Conservation (phyloP, 176 grass and related monocot species). For the Aegilops bicornis region DNA sequence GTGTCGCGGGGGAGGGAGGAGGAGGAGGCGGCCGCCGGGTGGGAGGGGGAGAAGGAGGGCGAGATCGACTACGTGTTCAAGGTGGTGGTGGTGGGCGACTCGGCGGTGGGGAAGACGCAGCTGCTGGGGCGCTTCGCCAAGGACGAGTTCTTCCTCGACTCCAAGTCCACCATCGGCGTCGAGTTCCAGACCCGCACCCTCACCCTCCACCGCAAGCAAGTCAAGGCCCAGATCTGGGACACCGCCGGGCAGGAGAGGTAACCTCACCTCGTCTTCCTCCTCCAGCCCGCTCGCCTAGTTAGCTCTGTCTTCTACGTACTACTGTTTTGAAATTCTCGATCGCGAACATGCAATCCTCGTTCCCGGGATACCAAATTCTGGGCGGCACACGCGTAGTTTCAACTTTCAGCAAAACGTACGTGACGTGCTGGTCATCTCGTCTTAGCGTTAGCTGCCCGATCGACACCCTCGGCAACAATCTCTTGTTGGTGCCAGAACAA, state of each 20-base stretch:
- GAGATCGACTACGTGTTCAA: constrained; percentile 75
- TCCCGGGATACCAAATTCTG: no score
- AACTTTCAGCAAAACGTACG: no score
- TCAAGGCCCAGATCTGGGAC: constrained; percentile 99
- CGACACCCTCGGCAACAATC: no score
- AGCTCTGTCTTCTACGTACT: no score
- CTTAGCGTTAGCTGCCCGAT: neutral
- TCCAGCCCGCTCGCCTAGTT: neutral
- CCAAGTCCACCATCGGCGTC: constrained; percentile 95
- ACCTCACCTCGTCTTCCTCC: neutral
- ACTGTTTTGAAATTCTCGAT: no score
- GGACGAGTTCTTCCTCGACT: constrained; percentile 88
- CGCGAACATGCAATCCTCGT: no score
- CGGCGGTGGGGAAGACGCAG: constrained; percentile 68
- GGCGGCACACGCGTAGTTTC: no score
- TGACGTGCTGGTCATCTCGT: neutral
- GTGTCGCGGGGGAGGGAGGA: neutral
- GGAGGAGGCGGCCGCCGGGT: constrained; percentile 27
- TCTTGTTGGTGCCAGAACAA: no score
- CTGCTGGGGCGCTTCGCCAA: constrained; percentile 50
- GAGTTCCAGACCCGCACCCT: constrained; percentile 69
- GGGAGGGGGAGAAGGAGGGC: constrained; percentile 57
- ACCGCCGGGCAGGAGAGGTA: constrained; percentile 92
- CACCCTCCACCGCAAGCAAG: constrained; percentile 51
- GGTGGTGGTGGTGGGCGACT: constrained; percentile 61